Evolutionary conservation across 345 rosid genomes (phyloP), one percentile per base, ranked within the genome.

Genomic region (Acer campestre): DNA sequence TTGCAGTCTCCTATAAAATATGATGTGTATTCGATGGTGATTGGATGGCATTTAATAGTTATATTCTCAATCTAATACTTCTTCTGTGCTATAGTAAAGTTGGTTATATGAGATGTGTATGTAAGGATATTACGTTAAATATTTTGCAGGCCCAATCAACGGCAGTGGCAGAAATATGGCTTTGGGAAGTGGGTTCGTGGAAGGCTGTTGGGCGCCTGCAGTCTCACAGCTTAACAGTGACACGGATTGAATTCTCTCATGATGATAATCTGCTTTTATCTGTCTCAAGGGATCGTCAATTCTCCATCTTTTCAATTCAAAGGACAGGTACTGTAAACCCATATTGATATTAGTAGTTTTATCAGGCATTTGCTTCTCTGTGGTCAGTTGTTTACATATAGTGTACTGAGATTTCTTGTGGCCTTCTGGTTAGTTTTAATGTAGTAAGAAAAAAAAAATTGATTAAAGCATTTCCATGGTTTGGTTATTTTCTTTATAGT

Each of bases 161-260:
- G 22, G 20, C 91, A 74, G 95, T 87, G 71, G 98, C 99, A 2
- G 98, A 96, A 72, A 90, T 96, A 88, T 92, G 95, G 97, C 79
- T 91, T 29, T 96, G 97, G 99, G 87, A 92, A 84, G 97, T 91
- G 65, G 95, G 98, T 78, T 86, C 95, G n/a, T 96, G 99, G 97
- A 96, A 94, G 85, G 86, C 92, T 65, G 89, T 92, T 63, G 93
- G 93, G 68, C 89, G 90, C 61, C 80, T 96, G 90, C 92, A 91
- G 80, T 90, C 99, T 79, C 99, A 90, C 89, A 91, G 87, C 84
- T 89, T 96, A 85, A 94, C 99, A 40, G 98, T 94, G 51, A 96
- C 99, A 22, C 97, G 90, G 56, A 91, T 92, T 85, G 94, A 89
- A 73, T 96, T 92, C 85, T 94, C 97, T 74, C 88, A 83, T 17